Evolutionary conservation across 257 asterid species (phyloP).

Genomic region (Catharanthus roseus): DNA sequence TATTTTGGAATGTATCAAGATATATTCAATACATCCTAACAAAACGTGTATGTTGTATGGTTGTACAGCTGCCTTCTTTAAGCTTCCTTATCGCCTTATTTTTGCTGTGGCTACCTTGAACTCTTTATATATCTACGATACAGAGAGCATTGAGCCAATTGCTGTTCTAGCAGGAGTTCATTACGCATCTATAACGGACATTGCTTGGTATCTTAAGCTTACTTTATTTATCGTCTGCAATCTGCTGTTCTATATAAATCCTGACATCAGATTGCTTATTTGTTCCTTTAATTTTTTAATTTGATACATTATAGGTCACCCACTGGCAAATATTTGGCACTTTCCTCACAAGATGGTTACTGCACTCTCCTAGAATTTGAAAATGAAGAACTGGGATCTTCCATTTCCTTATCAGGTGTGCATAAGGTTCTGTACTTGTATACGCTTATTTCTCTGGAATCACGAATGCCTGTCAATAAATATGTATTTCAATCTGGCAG

Average conservation of each 20-base stretch:
- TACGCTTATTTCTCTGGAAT: slow-evolving; percentile 5
- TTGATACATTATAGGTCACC: slow-evolving; percentile 53
- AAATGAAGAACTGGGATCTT: slow-evolving; percentile 69
- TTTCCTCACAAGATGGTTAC: slow-evolving; percentile 95
- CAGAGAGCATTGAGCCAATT: slow-evolving; percentile 89
- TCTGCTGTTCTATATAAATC: neutral
- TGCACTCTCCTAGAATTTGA: slow-evolving; percentile 96
- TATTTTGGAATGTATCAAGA: neutral
- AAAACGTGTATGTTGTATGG: slow-evolving; percentile 9
- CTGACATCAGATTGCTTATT: neutral
- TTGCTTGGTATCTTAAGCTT: slow-evolving; percentile 64
- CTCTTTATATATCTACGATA: slow-evolving; percentile 82
- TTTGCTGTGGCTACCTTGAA: slow-evolving; percentile 94
- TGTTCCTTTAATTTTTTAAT: neutral
- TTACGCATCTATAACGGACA: slow-evolving; percentile 92
- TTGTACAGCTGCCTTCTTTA: slow-evolving; percentile 60
- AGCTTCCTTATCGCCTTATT: slow-evolving; percentile 84
- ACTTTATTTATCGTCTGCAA: neutral
- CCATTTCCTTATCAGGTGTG: slow-evolving; percentile 50
- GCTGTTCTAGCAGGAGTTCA: slow-evolving; percentile 80
- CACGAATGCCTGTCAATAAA: neutral
- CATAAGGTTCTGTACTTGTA: neutral
- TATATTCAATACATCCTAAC: slow-evolving; percentile 15
- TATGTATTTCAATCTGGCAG: slow-evolving; percentile 26
- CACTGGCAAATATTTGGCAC: slow-evolving; percentile 58